A percentile compares a stretch with the other conserved stretches of the same genome.
Conservation (phyloP, 2,329 filamentous ascomycete genomes). For the Venturia effusa region DNA sequence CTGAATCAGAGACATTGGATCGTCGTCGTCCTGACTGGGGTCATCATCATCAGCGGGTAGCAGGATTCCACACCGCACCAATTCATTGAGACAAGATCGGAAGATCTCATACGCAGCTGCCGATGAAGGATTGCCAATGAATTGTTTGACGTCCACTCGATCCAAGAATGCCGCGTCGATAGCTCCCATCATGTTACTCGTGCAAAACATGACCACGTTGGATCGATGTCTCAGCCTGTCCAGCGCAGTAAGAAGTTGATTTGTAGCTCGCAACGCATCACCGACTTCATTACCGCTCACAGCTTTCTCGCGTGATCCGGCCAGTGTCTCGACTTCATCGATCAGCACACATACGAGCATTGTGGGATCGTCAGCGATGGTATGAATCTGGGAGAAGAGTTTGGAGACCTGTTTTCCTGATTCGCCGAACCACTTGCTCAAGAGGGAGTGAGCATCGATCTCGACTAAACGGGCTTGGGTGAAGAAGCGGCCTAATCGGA, state of each 20-base stretch:
- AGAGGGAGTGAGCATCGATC: conserved; percentile 33
- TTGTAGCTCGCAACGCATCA: conserved; percentile 38
- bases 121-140: conserved; percentile 29
- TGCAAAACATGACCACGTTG: conserved; percentile 40
- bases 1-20: conserved; percentile 10
- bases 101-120: conserved; percentile 38
- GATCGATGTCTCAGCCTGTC: conserved; percentile 31
- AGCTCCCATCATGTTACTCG: conserved; percentile 36
- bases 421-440: conserved; percentile 40
- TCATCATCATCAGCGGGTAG: neutral
- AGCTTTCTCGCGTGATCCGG: conserved; percentile 32
- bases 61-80: conserved; percentile 25
- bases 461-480: conserved; percentile 30
- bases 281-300: conserved; percentile 30
- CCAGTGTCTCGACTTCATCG: conserved; percentile 40
- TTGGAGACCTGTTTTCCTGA: conserved; percentile 32
- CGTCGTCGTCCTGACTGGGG: conserved; percentile 16
- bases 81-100: conserved; percentile 35
- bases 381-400: conserved; percentile 31
- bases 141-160: conserved; percentile 37
- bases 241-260: conserved; percentile 38
- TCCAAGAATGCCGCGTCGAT: conserved; percentile 40
- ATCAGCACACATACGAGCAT: conserved; percentile 36
- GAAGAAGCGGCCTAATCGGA: conserved; percentile 31
- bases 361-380: conserved; percentile 27